Percentiles rank a stretch among this genome's conserved stretches.
These are phyloP conservation scores for Xylariales sp. DNA, from an alignment of 2,329 filamentous ascomycete species.

Conservation along the genomic window DNA sequence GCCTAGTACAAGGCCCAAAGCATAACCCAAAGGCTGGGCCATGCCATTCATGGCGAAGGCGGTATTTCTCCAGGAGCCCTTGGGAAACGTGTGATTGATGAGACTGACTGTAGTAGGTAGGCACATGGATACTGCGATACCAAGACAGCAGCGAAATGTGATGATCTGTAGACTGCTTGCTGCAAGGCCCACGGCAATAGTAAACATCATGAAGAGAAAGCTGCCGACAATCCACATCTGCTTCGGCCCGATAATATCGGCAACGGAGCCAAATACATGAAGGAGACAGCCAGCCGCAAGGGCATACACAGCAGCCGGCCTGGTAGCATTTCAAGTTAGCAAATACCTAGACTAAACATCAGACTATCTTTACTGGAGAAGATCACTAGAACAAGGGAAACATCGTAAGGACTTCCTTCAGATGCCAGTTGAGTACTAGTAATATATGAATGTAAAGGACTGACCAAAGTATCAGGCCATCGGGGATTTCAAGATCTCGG, in stretches of 20 bases:
- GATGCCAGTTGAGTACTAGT: too few species aligned
- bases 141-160: slow-evolving; percentile 29
- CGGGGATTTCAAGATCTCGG: slow-evolving; percentile 26
- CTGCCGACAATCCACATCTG: slow-evolving; percentile 30
- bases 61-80: slow-evolving; percentile 32
- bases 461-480: slow-evolving; percentile 15
- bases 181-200: slow-evolving; percentile 28
- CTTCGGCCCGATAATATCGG: slow-evolving; percentile 32
- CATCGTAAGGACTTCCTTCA: too few species aligned
- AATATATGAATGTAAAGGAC: too few species aligned
- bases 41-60: slow-evolving; percentile 41
- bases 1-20: slow-evolving; percentile 43
- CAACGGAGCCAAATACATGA: slow-evolving; percentile 32
- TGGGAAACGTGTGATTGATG: slow-evolving; percentile 32
- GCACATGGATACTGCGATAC: slow-evolving; percentile 32
- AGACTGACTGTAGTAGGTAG: slow-evolving; percentile 32
- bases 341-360: too few species aligned
- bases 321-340: too few species aligned
- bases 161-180: slow-evolving; percentile 32
- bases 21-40: slow-evolving; percentile 42
- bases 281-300: slow-evolving; percentile 21
- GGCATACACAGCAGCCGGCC: slow-evolving; percentile 20
- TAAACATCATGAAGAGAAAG: slow-evolving; percentile 28
- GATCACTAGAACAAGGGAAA: too few species aligned
- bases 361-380: too few species aligned